phyloP scores from a whole-genome alignment of 208 protist species.

The Trypanosoma cruzi region DNA sequence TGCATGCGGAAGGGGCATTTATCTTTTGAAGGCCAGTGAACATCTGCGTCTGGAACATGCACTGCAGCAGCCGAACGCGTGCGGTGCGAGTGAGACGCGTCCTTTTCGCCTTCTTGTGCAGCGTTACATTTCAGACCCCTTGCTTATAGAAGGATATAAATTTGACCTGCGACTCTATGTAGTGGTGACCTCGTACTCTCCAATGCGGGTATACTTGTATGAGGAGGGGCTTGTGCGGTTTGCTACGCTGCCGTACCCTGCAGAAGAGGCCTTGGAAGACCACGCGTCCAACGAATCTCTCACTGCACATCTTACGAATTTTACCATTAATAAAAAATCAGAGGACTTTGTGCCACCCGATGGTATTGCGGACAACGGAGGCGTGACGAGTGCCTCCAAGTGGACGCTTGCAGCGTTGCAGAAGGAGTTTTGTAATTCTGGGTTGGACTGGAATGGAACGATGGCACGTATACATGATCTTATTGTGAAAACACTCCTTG shows the following conservation, averaged over 20 bases:
- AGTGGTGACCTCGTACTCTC: slow-evolving; percentile 84
- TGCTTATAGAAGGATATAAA: slow-evolving; percentile 89
- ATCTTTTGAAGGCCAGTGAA: slow-evolving; percentile 38
- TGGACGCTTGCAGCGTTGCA: slow-evolving; percentile 56
- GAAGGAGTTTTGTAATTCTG: slow-evolving; percentile 38
- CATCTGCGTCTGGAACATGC: not conserved
- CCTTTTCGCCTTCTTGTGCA: slow-evolving; percentile 59
- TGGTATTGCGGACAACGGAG: slow-evolving; percentile 13
- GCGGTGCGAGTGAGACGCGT: not conserved
- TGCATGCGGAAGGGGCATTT: slow-evolving; percentile 74
- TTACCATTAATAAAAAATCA: slow-evolving; percentile 83
- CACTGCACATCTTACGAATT: slow-evolving; percentile 90
- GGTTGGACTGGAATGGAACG: slow-evolving; percentile 56
- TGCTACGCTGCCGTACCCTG: slow-evolving; percentile 68
- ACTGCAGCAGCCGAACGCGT: not conserved
- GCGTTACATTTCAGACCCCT: slow-evolving; percentile 76
- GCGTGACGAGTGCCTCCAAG: slow-evolving; percentile 40
- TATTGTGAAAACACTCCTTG: slow-evolving; percentile 73
- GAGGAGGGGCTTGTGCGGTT: slow-evolving; percentile 90
- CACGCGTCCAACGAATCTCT: slow-evolving; percentile 30
- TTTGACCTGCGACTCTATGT: slow-evolving; percentile 94
- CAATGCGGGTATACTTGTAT: slow-evolving; percentile 85
- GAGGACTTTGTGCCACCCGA: slow-evolving; percentile 41
- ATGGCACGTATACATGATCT: slow-evolving; percentile 65
- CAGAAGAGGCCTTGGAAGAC: slow-evolving; percentile 6